Percentiles rank a stretch among this genome's conserved stretches.
phyloP scores from a whole-genome alignment of 116 monocot species.

The Zostera marina region DNA sequence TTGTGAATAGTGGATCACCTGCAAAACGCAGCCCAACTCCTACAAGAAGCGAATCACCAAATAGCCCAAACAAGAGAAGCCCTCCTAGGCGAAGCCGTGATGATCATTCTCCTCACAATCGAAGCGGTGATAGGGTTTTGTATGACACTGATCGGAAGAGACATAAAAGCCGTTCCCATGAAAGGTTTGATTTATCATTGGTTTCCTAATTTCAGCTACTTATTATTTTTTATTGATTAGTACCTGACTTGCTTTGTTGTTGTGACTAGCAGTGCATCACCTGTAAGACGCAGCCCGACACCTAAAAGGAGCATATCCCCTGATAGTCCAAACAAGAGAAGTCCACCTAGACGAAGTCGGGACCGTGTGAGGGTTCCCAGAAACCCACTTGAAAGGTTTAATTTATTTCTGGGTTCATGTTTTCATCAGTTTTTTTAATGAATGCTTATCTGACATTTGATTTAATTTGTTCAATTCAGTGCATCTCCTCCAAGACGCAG shows the following conservation, averaged over 20 bases:
- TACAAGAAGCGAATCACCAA: conserved; percentile 28
- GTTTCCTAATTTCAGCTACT: conserved; percentile 12
- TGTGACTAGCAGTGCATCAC: conserved; percentile 34
- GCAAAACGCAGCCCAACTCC: conserved; percentile 27
- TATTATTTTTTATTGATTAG: background rate
- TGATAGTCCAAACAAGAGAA: conserved; percentile 17
- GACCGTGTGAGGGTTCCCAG: conserved; percentile 24
- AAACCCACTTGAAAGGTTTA: background rate
- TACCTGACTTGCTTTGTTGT: background rate
- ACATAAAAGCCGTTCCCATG: background rate
- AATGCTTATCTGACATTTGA: background rate
- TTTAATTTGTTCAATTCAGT: conserved; percentile 7
- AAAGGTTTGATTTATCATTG: background rate
- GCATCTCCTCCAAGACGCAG: conserved; percentile 38
- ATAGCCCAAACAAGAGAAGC: conserved; percentile 21
- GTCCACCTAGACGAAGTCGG: conserved; percentile 26
- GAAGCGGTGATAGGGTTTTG: conserved; percentile 33
- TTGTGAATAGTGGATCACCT: conserved; percentile 36
- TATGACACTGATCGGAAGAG: conserved; percentile 25
- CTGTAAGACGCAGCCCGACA: conserved; percentile 25
- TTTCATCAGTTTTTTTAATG: conserved; percentile 16
- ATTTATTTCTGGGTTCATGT: background rate
- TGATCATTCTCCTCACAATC: conserved; percentile 12
- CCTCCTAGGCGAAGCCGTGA: conserved; percentile 23
- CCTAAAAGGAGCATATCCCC: conserved; percentile 37